Conservation (phyloP, 2,329 filamentous ascomycete genomes). For the Apiospora phragmitis region DNA sequence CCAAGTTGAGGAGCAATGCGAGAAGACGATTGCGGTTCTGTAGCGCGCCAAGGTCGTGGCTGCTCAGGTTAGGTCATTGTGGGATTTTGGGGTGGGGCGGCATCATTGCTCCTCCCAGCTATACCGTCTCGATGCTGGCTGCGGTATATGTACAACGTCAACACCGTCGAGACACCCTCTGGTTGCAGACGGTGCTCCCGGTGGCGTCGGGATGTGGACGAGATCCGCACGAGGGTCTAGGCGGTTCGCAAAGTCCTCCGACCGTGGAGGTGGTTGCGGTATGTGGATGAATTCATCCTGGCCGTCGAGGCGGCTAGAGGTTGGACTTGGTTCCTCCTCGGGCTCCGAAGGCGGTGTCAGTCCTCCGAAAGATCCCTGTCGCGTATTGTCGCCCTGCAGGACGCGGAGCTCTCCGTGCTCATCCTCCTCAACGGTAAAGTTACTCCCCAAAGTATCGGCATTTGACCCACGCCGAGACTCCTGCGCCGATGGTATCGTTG, state of each 20-base stretch:
- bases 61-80: background rate
- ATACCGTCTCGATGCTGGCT: conserved; percentile 32
- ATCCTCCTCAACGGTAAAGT: conserved; percentile 56
- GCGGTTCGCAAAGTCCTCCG: background rate
- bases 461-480: conserved; percentile 29
- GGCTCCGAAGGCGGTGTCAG: conserved; percentile 6
- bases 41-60: background rate
- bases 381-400: background rate
- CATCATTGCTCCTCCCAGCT: conserved; percentile 31
- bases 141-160: conserved; percentile 34
- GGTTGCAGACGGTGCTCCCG: conserved; percentile 14
- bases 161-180: conserved; percentile 27
- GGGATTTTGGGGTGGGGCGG: background rate
- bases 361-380: background rate
- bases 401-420: background rate
- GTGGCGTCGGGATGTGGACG: conserved; percentile 15
- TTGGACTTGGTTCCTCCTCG: background rate
- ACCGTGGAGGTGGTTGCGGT: conserved; percentile 9
- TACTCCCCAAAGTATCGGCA: conserved; percentile 54
- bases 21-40: background rate
- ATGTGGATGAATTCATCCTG: conserved; percentile 13
- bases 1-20: background rate
- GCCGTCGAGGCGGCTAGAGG: conserved; percentile 9
- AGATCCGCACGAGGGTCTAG: conserved; percentile 9
- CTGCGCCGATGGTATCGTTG: conserved; percentile 26